Conservation (phyloP, 225 moss, liverwort and hornwort genomes). For the Marchantia paleacea region DNA sequence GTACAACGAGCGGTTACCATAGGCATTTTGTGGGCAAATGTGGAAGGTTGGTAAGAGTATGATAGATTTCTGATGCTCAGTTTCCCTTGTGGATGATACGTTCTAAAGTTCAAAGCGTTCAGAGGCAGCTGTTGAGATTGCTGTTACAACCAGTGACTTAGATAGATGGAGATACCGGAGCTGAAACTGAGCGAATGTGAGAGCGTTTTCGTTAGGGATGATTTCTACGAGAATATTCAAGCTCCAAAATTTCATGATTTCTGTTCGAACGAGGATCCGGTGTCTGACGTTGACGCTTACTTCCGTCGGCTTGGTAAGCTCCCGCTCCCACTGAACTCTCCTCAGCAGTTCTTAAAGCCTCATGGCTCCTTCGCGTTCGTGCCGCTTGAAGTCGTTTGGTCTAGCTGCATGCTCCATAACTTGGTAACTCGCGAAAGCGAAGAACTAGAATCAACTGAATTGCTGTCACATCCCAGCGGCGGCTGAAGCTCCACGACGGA, state of each 20-base stretch:
- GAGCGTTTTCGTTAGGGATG: constrained; percentile 39
- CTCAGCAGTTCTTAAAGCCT: too few relatives aligned
- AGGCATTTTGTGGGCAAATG: background rate
- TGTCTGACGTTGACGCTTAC: constrained; percentile 11
- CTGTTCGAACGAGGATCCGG: constrained; percentile 24
- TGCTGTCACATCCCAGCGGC: too few relatives aligned
- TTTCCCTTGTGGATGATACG: background rate
- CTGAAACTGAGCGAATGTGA: constrained; percentile 27
- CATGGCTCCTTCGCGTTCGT: too few relatives aligned
- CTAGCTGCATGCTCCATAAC: too few relatives aligned
- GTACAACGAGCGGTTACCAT: background rate
- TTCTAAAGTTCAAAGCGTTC: background rate
- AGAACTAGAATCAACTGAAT: too few relatives aligned
- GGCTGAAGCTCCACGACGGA: too few relatives aligned
- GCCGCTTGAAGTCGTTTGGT: too few relatives aligned
- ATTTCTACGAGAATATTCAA: constrained; percentile 40
- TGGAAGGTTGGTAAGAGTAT: background rate
- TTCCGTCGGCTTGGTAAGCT: constrained; percentile 23
- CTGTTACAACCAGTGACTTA: background rate
- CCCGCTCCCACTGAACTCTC: too few relatives aligned
- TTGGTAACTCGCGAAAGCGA: too few relatives aligned
- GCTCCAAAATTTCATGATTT: constrained; percentile 43
- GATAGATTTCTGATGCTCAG: background rate
- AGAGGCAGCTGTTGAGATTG: background rate
- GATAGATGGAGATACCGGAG: constrained; percentile 37